phyloP scores from a whole-genome alignment of 2,329 filamentous ascomycete genomes.

The Fusarium haematococcum region DNA sequence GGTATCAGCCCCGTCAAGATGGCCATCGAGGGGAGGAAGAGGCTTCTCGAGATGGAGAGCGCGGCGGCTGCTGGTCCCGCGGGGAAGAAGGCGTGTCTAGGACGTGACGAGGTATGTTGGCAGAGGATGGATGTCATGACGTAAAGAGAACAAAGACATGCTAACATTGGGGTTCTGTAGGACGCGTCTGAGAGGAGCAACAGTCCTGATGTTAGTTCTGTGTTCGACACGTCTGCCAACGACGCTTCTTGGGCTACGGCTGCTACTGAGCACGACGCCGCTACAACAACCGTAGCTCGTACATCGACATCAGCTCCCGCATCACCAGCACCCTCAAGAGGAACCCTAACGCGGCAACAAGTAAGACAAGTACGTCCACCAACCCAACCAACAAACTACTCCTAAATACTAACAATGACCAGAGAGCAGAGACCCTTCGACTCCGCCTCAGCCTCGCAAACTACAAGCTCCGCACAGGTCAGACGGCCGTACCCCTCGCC shows the following conservation, averaged over 20 bases:
- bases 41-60: conserved; percentile 41
- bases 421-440: conserved; percentile 74
- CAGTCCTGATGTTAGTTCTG: conserved; percentile 59
- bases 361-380: conserved; percentile 59
- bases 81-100: conserved; percentile 51
- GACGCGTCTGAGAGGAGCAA: conserved; percentile 47
- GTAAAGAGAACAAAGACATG: background rate
- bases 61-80: conserved; percentile 31
- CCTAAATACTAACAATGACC: conserved; percentile 12
- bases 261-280: conserved; percentile 61
- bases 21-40: conserved; percentile 45
- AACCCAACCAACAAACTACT: background rate
- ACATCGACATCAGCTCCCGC: conserved; percentile 10
- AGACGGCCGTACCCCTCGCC: conserved; percentile 74
- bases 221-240: conserved; percentile 62
- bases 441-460: conserved; percentile 77
- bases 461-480: conserved; percentile 81
- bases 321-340: conserved; percentile 17
- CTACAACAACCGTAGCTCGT: conserved; percentile 11
- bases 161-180: conserved; percentile 4
- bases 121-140: background rate
- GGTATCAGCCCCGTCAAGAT: conserved; percentile 42
- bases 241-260: conserved; percentile 63
- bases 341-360: conserved; percentile 63
- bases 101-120: conserved; percentile 46